These are phyloP conservation scores for Melampsora americana DNA, from an alignment of 1,284 basidiomycete species.

Conservation along the genomic window DNA sequence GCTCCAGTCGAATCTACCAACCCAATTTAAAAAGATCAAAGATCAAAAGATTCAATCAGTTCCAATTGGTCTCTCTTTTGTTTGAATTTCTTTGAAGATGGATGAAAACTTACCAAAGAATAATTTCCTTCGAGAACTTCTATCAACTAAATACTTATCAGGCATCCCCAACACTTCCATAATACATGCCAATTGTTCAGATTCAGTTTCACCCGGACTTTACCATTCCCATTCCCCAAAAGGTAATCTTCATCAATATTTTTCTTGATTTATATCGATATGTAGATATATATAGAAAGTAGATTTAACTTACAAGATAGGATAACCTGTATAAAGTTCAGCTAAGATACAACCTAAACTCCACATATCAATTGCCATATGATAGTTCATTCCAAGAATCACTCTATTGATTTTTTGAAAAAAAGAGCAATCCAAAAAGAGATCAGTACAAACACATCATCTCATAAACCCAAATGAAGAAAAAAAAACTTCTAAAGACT, in stretches of 20 bases:
- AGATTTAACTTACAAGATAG: slow-evolving; percentile 67
- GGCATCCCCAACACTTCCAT: slow-evolving; percentile 98
- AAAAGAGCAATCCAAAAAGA: background rate
- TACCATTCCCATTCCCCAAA: background rate
- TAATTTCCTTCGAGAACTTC: slow-evolving; percentile 85
- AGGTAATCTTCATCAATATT: background rate
- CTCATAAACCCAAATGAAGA: background rate
- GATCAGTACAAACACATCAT: too few species aligned
- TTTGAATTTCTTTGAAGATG: too few species aligned
- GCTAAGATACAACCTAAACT: slow-evolving; percentile 95
- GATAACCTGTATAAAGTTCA: slow-evolving; percentile 97
- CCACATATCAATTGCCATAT: slow-evolving; percentile 79
- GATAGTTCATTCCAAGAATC: slow-evolving; percentile 87
- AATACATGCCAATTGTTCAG: slow-evolving; percentile 96
- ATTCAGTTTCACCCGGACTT: slow-evolving; percentile 61
- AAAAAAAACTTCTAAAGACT: slow-evolving; percentile 7
- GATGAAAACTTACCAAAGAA: slow-evolving; percentile 90
- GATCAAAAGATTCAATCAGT: slow-evolving; percentile 40
- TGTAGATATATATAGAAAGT: background rate
- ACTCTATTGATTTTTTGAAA: slow-evolving; percentile 56
- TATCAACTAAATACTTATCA: slow-evolving; percentile 89
- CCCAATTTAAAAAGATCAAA: slow-evolving; percentile 9
- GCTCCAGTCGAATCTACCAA: slow-evolving; percentile 85
- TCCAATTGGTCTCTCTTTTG: too few species aligned
- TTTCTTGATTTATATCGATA: background rate